phyloP scores from a whole-genome alignment of 129 eudicot species.

The Escallonia rubra region DNA sequence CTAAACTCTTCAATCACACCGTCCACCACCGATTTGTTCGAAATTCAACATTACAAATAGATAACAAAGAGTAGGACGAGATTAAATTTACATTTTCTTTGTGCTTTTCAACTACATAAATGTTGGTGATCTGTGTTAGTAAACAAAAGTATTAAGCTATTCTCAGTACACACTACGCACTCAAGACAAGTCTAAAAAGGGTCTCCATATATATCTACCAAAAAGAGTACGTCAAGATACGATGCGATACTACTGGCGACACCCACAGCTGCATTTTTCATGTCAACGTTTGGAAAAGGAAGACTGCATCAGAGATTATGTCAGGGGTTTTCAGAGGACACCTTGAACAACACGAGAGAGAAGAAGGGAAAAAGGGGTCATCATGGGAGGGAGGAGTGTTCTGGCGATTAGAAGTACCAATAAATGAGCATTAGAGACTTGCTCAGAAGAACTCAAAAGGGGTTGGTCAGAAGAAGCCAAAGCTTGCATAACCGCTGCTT shows the following conservation, averaged over 20 bases:
- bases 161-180: not conserved
- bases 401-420: not conserved
- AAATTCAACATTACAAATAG: no score
- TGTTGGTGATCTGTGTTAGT: no score
- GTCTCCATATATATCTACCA: not conserved
- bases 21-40: no score
- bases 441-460: not conserved
- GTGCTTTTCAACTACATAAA: no score
- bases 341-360: not conserved
- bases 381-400: not conserved
- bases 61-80: no score
- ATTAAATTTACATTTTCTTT: no score
- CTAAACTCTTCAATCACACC: no score
- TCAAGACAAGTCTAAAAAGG: not conserved
- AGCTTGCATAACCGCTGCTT: conserved; percentile 2
- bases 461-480: conserved; percentile 3
- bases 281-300: conserved; percentile 4
- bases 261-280: not conserved
- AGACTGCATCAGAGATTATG: not conserved
- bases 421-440: not conserved
- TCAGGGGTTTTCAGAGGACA: not conserved
- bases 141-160: no score
- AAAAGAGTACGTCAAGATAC: conserved; percentile 11
- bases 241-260: not conserved
- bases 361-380: not conserved